A percentile compares a stretch with the other conserved stretches of the same genome.
These are phyloP conservation scores for Dactylellina parvicollis DNA, from an alignment of 2,329 filamentous ascomycete genomes.

Conservation along the genomic window DNA sequence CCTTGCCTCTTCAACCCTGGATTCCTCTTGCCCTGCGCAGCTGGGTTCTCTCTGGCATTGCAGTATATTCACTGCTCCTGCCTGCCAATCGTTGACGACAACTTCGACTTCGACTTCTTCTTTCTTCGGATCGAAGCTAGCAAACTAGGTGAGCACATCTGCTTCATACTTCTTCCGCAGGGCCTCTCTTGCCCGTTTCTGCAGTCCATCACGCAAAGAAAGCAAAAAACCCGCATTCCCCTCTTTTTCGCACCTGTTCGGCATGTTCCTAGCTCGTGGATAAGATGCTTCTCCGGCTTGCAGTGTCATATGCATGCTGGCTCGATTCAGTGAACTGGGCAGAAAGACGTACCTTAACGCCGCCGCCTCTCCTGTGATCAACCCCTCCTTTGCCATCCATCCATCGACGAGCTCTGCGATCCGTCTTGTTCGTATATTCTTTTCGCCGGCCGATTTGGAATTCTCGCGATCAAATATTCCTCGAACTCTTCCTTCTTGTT, in stretches of 20 bases:
- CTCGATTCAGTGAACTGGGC: not conserved
- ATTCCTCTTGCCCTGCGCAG: conserved; percentile 12
- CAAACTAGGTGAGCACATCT: conserved; percentile 49
- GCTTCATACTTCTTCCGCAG: conserved; percentile 26
- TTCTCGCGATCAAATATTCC: not conserved
- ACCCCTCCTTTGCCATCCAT: not conserved
- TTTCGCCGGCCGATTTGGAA: no score
- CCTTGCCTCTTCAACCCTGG: conserved; percentile 29
- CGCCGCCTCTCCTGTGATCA: not conserved
- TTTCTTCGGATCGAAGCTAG: conserved; percentile 31
- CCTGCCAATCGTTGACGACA: no score
- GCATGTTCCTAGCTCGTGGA: not conserved
- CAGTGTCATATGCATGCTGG: no score
- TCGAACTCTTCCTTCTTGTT: no score
- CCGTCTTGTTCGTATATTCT: no score
- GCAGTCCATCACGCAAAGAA: not conserved
- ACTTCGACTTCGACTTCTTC: no score
- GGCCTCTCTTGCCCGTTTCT: conserved; percentile 52
- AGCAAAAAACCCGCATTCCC: conserved; percentile 28
- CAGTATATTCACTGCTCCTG: no score
- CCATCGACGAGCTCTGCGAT: no score
- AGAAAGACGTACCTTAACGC: not conserved
- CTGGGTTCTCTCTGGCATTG: no score
- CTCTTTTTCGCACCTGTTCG: conserved; percentile 7
- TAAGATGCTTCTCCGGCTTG: not conserved